phyloP scores from a whole-genome alignment of 352 stramenopile genomes.

The Plasmopara halstedii region DNA sequence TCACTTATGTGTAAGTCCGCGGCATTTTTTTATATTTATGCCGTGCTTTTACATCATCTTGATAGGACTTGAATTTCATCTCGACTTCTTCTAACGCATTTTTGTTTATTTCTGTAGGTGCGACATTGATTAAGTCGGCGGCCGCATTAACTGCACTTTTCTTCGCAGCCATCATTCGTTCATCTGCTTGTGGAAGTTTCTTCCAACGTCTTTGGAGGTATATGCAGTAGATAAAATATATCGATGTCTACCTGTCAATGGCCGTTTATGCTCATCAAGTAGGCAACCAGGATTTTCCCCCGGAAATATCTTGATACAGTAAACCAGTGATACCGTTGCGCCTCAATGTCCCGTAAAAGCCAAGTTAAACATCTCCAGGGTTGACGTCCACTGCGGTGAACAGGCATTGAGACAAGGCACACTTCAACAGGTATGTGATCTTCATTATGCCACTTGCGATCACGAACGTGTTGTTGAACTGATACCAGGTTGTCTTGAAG shows the following conservation, averaged over 20 bases:
- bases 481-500: constrained; percentile 4
- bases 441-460: constrained; percentile 11
- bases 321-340: neutral
- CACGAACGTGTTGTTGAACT: constrained; percentile 1
- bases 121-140: neutral
- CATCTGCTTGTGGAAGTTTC: constrained; percentile 1
- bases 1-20: constrained; percentile 8
- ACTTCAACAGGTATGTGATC: constrained; percentile 1
- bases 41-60: neutral
- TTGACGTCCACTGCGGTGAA: too few species aligned
- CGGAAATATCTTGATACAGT: constrained; percentile 1
- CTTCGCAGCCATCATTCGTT: neutral
- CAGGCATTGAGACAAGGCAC: too few species aligned
- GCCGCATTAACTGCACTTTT: constrained; percentile 3
- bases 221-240: too few species aligned
- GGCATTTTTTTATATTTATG: constrained; percentile 11
- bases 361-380: constrained; percentile 2
- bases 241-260: too few species aligned
- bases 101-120: neutral
- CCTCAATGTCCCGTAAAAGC: neutral
- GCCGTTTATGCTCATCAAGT: constrained; percentile 10
- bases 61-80: neutral
- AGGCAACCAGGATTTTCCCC: constrained; percentile 5
- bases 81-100: neutral
- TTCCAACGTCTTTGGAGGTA: neutral